Evolutionary conservation across 371 early-diverging fungal genomes (phyloP).

Genomic region (Mucor racemosus): DNA sequence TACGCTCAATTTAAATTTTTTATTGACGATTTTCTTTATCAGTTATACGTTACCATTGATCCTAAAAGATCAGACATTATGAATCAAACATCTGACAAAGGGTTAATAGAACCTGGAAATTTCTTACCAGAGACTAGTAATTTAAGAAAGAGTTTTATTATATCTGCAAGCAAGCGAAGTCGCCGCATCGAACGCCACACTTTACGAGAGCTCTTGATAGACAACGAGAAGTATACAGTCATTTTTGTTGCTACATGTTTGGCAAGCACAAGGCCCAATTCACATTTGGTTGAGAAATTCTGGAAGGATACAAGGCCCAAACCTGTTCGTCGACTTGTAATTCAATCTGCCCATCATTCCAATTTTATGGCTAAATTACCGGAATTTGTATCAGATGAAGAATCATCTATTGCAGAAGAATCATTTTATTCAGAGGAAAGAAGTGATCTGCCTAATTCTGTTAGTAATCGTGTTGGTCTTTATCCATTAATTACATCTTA

Average conservation of each 20-base stretch:
- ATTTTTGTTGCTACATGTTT: conserved; percentile 13
- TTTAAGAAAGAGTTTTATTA: conserved; percentile 12
- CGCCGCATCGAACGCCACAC: not conserved
- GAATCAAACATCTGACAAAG: conserved; percentile 22
- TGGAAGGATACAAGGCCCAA: conserved; percentile 13
- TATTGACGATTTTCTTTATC: too few species aligned
- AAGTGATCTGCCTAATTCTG: conserved; percentile 9
- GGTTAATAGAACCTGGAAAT: conserved; percentile 17
- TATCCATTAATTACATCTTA: not conserved
- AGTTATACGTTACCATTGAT: conserved; percentile 12
- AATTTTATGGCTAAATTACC: conserved; percentile 1
- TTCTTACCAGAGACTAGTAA: conserved; percentile 23
- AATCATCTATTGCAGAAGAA: conserved; percentile 8
- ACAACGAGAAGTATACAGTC: not conserved
- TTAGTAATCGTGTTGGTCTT: conserved; percentile 14
- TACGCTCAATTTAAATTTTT: not conserved
- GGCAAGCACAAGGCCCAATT: not conserved
- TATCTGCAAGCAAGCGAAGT: not conserved
- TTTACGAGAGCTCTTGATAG: conserved; percentile 11
- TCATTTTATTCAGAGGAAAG: conserved; percentile 24
- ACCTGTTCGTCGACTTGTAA: conserved; percentile 17
- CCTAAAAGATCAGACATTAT: conserved; percentile 10
- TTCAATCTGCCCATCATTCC: conserved; percentile 22
- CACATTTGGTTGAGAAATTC: conserved; percentile 9
- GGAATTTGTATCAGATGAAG: conserved; percentile 11